Percentiles rank a stretch among this genome's conserved stretches.
These are phyloP conservation scores for Capsicum pubescens DNA, from an alignment of 257 asterid genomes.

Conservation along the genomic window DNA sequence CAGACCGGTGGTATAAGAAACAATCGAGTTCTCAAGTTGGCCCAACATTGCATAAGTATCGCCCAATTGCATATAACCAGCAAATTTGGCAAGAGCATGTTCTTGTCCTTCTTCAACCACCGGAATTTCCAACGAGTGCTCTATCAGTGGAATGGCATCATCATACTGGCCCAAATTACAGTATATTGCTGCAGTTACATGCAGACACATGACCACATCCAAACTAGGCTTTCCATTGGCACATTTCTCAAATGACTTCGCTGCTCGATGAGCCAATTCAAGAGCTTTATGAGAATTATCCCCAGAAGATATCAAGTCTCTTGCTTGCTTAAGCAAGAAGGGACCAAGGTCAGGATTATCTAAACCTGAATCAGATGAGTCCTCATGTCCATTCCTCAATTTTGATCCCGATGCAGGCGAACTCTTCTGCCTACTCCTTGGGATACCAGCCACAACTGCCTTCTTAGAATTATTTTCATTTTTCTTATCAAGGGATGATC, in stretches of 20 bases:
- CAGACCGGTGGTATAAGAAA: slow-evolving; percentile 68
- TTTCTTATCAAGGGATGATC: slow-evolving; percentile 47
- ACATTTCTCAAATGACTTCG: slow-evolving; percentile 81
- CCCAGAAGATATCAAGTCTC: slow-evolving; percentile 86
- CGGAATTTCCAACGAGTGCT: slow-evolving; percentile 77
- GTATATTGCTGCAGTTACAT: slow-evolving; percentile 85
- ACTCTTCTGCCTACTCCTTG: slow-evolving; percentile 29
- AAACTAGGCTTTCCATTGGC: slow-evolving; percentile 71
- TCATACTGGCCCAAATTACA: slow-evolving; percentile 74
- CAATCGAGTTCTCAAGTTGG: slow-evolving; percentile 77
- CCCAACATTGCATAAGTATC: slow-evolving; percentile 91
- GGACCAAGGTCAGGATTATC: slow-evolving; percentile 91
- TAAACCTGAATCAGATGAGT: slow-evolving; percentile 52
- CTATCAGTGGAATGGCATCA: slow-evolving; percentile 80
- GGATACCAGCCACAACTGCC: slow-evolving; percentile 41
- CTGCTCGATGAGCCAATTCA: slow-evolving; percentile 73
- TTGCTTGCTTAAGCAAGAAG: slow-evolving; percentile 81
- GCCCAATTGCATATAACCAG: slow-evolving; percentile 95
- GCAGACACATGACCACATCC: slow-evolving; percentile 85
- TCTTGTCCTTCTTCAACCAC: slow-evolving; percentile 74
- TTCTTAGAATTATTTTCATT: slow-evolving; percentile 48
- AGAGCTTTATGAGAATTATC: slow-evolving; percentile 83
- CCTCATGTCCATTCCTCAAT: slow-evolving; percentile 56
- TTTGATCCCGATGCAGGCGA: slow-evolving; percentile 45
- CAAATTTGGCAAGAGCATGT: slow-evolving; percentile 93